A percentile compares a stretch with the other conserved stretches of the same genome.
These are phyloP conservation scores for Laguncularia racemosa DNA, from an alignment of 345 rosid species.

Conservation along the genomic window DNA sequence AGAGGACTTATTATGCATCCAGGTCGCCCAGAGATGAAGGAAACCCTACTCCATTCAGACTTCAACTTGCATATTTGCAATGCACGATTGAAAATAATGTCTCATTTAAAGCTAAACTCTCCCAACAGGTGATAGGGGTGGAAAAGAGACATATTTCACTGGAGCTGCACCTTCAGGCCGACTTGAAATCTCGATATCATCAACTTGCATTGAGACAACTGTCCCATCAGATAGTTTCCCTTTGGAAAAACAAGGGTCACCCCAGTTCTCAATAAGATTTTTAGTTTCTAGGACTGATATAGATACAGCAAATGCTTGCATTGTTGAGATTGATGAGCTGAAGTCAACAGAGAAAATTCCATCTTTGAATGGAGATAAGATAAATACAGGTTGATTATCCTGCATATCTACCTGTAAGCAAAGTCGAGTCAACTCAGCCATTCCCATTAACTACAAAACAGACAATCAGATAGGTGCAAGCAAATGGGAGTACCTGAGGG, in stretches of 20 bases:
- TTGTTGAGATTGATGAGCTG: conserved; percentile 48
- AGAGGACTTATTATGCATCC: no score
- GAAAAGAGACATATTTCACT: conserved; percentile 50
- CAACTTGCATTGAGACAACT: conserved; percentile 12
- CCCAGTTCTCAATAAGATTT: conserved; percentile 21
- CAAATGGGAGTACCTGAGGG: conserved; percentile 9
- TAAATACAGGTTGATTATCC: conserved; percentile 51
- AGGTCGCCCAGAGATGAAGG: no score
- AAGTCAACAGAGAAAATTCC: conserved; percentile 82
- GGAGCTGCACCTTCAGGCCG: conserved; percentile 32
- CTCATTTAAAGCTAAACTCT: conserved; percentile 35
- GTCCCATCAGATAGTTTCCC: conserved; percentile 26
- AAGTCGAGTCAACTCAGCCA: background rate
- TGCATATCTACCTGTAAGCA: conserved; percentile 48
- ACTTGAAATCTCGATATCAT: conserved; percentile 23
- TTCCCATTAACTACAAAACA: background rate
- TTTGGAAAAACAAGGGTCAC: conserved; percentile 11
- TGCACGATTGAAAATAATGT: no score
- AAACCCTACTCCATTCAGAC: no score
- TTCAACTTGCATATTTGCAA: no score
- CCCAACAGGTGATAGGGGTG: conserved; percentile 69
- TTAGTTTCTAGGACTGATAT: conserved; percentile 61
- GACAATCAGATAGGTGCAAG: background rate
- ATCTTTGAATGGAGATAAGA: conserved; percentile 61
- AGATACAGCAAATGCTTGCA: conserved; percentile 86